Evolutionary conservation across 2,329 filamentous ascomycete species (phyloP).

Genomic region (Coniochaeta prunicola): DNA sequence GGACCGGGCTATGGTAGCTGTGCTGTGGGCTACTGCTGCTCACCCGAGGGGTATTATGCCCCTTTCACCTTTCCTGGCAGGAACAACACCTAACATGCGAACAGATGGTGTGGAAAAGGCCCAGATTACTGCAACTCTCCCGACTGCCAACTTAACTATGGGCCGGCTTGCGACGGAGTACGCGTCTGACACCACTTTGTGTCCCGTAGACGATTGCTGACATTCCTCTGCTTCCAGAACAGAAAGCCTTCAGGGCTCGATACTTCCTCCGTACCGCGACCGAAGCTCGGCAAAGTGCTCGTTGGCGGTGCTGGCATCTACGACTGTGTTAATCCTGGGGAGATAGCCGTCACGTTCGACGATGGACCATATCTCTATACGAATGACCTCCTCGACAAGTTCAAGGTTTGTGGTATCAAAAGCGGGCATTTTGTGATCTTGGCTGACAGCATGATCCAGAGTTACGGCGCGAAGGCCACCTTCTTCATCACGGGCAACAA

Average conservation of each 20-base stretch:
- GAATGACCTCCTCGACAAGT: conserved; percentile 51
- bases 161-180: conserved; percentile 50
- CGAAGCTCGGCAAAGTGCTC: conserved; percentile 42
- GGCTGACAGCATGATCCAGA: conserved; percentile 12
- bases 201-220: not conserved
- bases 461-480: conserved; percentile 56
- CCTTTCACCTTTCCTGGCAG: not conserved
- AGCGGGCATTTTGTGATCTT: not conserved
- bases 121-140: conserved; percentile 52
- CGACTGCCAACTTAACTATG: conserved; percentile 53
- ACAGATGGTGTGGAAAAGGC: conserved; percentile 47
- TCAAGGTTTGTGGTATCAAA: conserved; percentile 26
- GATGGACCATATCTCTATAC: conserved; percentile 60
- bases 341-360: conserved; percentile 60
- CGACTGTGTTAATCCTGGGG: conserved; percentile 46
- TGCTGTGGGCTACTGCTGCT: conserved; percentile 24
- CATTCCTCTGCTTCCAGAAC: conserved; percentile 25
- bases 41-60: conserved; percentile 19
- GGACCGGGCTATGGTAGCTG: conserved; percentile 21
- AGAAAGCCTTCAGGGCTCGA: conserved; percentile 43
- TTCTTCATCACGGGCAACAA: conserved; percentile 60
- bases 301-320: conserved; percentile 53
- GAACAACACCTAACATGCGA: conserved; percentile 6
- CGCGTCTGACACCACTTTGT: not conserved
- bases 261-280: conserved; percentile 43